Evolutionary conservation across 129 eudicot species (phyloP), one percentile per base, ranked within the genome.

Genomic region (Flaveria linearis): DNA sequence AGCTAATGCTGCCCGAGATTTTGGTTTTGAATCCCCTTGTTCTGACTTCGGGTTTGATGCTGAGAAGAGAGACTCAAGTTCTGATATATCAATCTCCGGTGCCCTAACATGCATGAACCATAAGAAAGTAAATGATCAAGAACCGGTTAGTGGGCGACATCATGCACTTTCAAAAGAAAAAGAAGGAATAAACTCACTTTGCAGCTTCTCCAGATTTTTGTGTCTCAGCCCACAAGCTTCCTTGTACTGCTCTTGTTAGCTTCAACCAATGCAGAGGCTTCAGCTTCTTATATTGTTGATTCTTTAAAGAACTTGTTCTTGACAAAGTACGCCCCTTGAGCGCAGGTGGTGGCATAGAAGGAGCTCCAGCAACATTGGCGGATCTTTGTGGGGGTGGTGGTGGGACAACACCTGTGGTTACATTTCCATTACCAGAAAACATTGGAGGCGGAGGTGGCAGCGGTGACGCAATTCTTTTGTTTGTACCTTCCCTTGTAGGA

Each of bases 181-280:
- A 60, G 57, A 4, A 13, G 26, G 70, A 41, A 30, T 17, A 60
- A 80, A 81, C 89, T 18, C 81, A 91, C 97, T 82, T 87, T 43
- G 90, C 70, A 76, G 87, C 78, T 71, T 89, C 96, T 55, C 88
- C 90, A 71, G 90, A 80, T 77, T 86, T 94, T 78, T 89, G 99
- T 57, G 93, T 65, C 82, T 94, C 99, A 1, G 96, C 97, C 98
- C 99, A 94, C 85, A 94, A 84, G 81, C 99, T 94, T 82, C 99
- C 99, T 85, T 78, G 82, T 68, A 89, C 96, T 43, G 92, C 97
- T 82, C 94, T 83, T 26, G 90, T 82, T 76, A 94, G 46, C 78
- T 91, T 94, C 72, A 89, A 70, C 99, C 99, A 94, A 81, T 91
- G 96, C 86, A 94, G 86, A 39, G 97, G 99, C 85, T 94, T 94